phyloP scores from a whole-genome alignment of 1,284 basidiomycete genomes.

The Sporisorium exsertum region DNA sequence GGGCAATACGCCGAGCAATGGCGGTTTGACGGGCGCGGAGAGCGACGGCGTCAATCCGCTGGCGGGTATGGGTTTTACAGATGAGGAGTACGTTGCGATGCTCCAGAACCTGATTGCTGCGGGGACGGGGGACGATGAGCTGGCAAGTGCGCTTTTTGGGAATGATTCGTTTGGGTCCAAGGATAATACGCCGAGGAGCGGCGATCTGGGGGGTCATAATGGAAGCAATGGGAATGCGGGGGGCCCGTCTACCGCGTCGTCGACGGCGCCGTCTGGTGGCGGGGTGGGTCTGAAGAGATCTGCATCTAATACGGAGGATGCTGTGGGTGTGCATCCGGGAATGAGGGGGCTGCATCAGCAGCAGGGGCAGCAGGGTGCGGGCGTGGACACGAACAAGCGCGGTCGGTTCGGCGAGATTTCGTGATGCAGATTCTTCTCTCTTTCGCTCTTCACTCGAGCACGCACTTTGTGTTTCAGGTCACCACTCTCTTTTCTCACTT shows the following conservation, averaged over 20 bases:
- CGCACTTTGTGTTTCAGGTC: neutral
- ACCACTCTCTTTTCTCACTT: neutral
- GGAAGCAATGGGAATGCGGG: neutral
- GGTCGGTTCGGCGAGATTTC: neutral
- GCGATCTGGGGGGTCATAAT: neutral
- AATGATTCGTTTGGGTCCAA: neutral
- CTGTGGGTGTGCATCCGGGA: too few relatives aligned
- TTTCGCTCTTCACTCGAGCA: too few relatives aligned
- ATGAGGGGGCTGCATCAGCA: neutral
- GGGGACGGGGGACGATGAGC: constrained; percentile 50
- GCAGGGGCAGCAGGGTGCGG: neutral
- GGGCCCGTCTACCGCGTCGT: neutral
- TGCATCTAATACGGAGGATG: neutral
- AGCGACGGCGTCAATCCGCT: constrained; percentile 55
- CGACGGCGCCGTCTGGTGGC: neutral
- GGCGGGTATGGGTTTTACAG: constrained; percentile 63
- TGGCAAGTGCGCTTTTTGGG: constrained; percentile 4
- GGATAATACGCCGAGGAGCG: neutral
- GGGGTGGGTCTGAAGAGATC: neutral
- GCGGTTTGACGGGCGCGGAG: constrained; percentile 5
- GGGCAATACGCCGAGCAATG: constrained; percentile 3
- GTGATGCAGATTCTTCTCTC: neutral
- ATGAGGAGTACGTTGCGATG: constrained; percentile 65
- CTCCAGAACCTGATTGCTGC: constrained; percentile 63
- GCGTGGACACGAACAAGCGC: neutral